These are phyloP conservation scores for Teratosphaeria epicoccoides DNA, from an alignment of 2,329 filamentous ascomycete species.

Conservation along the genomic window DNA sequence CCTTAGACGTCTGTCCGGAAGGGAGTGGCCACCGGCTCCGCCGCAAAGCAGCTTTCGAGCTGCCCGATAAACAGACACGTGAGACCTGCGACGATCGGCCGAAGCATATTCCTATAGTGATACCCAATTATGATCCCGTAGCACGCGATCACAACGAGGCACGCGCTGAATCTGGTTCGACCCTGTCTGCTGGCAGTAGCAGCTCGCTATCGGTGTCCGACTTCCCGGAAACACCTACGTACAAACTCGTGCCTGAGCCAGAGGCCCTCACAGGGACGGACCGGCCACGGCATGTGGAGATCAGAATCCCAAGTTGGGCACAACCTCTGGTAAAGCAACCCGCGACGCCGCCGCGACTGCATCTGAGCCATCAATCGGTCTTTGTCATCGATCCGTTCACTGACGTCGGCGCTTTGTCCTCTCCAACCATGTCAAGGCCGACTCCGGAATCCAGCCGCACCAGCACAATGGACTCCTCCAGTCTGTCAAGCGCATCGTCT, in stretches of 20 bases:
- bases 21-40: background rate
- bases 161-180: conserved; percentile 8
- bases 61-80: conserved; percentile 11
- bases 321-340: conserved; percentile 31
- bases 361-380: conserved; percentile 9
- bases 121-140: conserved; percentile 31
- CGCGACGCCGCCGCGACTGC: conserved; percentile 22
- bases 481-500: conserved; percentile 32
- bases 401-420: conserved; percentile 18
- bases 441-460: conserved; percentile 34
- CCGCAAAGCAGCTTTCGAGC: conserved; percentile 8
- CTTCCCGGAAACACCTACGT: background rate
- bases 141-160: conserved; percentile 3
- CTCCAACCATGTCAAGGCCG: conserved; percentile 32
- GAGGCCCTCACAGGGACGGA: background rate
- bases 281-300: conserved; percentile 37
- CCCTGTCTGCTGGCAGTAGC: conserved; percentile 7
- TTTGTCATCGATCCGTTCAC: conserved; percentile 15
- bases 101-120: conserved; percentile 36
- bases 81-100: conserved; percentile 17
- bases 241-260: background rate
- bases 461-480: conserved; percentile 38
- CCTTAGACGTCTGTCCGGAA: background rate
- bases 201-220: conserved; percentile 1
- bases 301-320: conserved; percentile 37